Conservation (phyloP, 2,329 filamentous ascomycete genomes). For the Colletotrichum sp. region DNA sequence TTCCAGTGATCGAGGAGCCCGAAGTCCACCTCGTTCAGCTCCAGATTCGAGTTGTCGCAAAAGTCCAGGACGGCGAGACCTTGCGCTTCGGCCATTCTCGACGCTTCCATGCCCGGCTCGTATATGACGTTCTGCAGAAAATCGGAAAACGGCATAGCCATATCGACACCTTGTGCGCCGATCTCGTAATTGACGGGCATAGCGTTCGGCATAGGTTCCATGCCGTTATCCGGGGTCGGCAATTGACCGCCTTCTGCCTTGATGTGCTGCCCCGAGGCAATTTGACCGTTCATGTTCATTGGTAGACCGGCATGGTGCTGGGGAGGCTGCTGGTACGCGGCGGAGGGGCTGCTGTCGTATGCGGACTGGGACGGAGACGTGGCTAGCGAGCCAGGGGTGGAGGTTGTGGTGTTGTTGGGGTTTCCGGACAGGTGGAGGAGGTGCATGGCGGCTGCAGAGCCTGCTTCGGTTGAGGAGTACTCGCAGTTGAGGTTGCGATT, state of each 20-base stretch:
- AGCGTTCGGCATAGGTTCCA: constrained; percentile 27
- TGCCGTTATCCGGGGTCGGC: constrained; percentile 36
- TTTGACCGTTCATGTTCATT: constrained; percentile 29
- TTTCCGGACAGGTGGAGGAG: constrained; percentile 46
- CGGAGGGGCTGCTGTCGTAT: constrained; percentile 21
- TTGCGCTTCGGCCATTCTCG: constrained; percentile 39
- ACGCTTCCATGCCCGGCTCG: constrained; percentile 43
- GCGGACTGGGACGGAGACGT: constrained; percentile 24
- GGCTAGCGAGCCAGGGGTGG: constrained; percentile 15
- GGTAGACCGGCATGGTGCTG: constrained; percentile 19
- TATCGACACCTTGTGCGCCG: constrained; percentile 10
- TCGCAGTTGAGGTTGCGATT: constrained; percentile 52
- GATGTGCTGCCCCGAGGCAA: constrained; percentile 27
- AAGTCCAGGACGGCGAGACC: constrained; percentile 53
- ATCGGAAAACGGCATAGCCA: constrained; percentile 48
- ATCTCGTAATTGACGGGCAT: constrained; percentile 13
- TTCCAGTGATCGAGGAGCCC: constrained; percentile 56
- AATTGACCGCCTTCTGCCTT: constrained; percentile 38
- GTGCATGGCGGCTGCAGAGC: constrained; percentile 47
- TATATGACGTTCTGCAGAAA: constrained; percentile 58
- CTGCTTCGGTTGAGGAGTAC: constrained; percentile 38
- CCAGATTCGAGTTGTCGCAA: constrained; percentile 52
- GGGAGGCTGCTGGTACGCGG: constrained; percentile 25
- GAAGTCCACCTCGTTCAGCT: constrained; percentile 58
- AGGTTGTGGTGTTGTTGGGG: constrained; percentile 31